Percentiles rank a stretch among this genome's conserved stretches.
Evolutionary conservation across 2,329 filamentous ascomycete species (phyloP).

Genomic region (Leptodontidium sp.): DNA sequence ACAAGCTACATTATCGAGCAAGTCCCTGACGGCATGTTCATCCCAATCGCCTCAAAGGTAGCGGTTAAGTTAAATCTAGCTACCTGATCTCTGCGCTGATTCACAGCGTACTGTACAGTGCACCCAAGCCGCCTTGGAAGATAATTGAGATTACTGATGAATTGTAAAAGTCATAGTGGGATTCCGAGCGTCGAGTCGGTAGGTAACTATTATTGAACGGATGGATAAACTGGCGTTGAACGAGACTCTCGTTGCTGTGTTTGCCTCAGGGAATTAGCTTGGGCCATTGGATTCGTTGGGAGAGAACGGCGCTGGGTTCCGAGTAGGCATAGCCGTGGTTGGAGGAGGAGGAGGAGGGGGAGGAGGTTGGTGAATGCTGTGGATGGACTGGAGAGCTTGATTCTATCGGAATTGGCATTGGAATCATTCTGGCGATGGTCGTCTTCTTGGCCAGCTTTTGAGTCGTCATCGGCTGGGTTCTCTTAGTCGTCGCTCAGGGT

Average conservation of each 20-base stretch:
- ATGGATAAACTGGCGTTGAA: neutral
- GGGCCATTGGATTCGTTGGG: neutral
- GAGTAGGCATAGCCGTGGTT: neutral
- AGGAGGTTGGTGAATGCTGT: neutral
- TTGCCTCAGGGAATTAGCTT: neutral
- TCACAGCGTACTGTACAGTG: neutral
- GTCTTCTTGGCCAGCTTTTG: neutral
- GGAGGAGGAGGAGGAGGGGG: neutral
- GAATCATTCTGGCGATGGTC: neutral
- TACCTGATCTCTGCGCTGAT: neutral
- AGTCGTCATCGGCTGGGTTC: neutral
- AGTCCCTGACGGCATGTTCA: neutral
- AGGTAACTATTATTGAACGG: neutral
- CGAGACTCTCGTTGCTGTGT: neutral
- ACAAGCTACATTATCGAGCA: neutral
- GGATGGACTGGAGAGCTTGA: neutral
- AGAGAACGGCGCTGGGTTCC: neutral
- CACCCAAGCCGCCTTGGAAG: neutral
- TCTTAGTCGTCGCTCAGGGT: slow-evolving; percentile 5
- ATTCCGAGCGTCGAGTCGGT: neutral
- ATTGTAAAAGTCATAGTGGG: neutral
- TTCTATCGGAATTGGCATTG: neutral
- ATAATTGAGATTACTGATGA: neutral
- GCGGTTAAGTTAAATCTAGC: neutral
- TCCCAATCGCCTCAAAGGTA: neutral